Evolutionary conservation across 345 rosid genomes (phyloP).

Genomic region (Raphanus raphanistrum): DNA sequence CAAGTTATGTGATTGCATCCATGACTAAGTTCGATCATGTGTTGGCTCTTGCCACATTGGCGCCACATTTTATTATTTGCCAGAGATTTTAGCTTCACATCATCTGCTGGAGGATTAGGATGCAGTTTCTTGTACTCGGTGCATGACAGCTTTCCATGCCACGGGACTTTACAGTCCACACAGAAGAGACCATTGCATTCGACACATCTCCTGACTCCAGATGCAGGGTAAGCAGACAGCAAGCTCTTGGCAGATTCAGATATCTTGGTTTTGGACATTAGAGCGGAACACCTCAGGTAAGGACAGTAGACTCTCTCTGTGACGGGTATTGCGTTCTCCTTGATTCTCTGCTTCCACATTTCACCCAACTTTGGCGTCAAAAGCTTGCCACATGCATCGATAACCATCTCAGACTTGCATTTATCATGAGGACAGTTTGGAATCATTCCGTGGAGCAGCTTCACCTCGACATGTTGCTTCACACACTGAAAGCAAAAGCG

Average conservation of each 20-base stretch:
- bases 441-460: conserved; percentile 61
- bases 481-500: conserved; percentile 78
- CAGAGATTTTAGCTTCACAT: conserved; percentile 49
- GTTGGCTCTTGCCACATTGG: conserved; percentile 51
- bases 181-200: conserved; percentile 63
- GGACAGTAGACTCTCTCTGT: conserved; percentile 80
- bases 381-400: conserved; percentile 57
- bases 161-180: conserved; percentile 75
- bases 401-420: conserved; percentile 55
- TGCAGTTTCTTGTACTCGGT: conserved; percentile 45
- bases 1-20: conserved; percentile 69
- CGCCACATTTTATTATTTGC: conserved; percentile 57
- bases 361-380: conserved; percentile 60
- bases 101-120: conserved; percentile 47
- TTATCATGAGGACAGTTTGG: conserved; percentile 72
- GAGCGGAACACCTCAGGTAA: conserved; percentile 68
- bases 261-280: conserved; percentile 66
- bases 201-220: conserved; percentile 62
- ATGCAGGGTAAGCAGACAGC: conserved; percentile 24
- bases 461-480: conserved; percentile 75
- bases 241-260: conserved; percentile 39
- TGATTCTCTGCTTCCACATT: conserved; percentile 48
- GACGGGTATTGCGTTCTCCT: conserved; percentile 66
- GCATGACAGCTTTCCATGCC: conserved; percentile 66
- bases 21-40: conserved; percentile 53